Evolutionary conservation across 129 eudicot genomes (phyloP).

Genomic region (Lonicera japonica): DNA sequence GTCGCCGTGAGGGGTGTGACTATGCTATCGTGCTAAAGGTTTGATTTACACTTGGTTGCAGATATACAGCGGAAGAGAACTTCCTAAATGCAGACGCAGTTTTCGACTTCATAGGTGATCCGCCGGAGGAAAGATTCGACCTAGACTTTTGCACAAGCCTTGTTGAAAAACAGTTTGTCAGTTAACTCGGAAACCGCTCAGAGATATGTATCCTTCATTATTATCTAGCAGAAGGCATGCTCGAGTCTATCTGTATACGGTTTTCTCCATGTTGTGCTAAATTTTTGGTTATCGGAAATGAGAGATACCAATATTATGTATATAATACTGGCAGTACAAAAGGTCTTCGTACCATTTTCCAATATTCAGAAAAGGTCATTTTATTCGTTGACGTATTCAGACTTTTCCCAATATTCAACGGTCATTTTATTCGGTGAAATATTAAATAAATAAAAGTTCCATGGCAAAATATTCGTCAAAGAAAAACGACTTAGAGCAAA

Average conservation of each 20-base stretch:
- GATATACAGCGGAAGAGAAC: constrained; percentile 95
- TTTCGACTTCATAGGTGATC: constrained; percentile 95
- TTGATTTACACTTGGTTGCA: too few species aligned
- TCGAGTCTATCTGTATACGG: neutral
- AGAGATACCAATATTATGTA: neutral
- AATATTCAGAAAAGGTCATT: too few species aligned
- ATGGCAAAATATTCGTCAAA: too few species aligned
- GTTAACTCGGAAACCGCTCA: constrained; percentile 11
- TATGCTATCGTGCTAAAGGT: too few species aligned
- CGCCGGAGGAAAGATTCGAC: constrained; percentile 95
- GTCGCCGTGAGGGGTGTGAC: too few species aligned
- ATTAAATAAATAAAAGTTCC: too few species aligned
- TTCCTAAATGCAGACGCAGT: constrained; percentile 95
- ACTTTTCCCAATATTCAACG: too few species aligned
- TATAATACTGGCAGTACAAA: too few species aligned
- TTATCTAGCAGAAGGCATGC: neutral
- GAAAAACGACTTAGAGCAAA: too few species aligned
- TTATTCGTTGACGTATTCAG: too few species aligned
- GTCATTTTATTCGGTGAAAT: too few species aligned
- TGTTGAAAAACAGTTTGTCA: constrained; percentile 62
- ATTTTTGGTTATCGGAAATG: neutral
- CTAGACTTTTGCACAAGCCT: constrained; percentile 76
- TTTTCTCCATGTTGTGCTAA: neutral
- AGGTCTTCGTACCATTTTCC: too few species aligned
- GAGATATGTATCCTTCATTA: neutral